Percentiles rank a stretch among this genome's conserved stretches.
Conservation (phyloP, 805 yeast species). For the Jamesozyma hellenica region DNA sequence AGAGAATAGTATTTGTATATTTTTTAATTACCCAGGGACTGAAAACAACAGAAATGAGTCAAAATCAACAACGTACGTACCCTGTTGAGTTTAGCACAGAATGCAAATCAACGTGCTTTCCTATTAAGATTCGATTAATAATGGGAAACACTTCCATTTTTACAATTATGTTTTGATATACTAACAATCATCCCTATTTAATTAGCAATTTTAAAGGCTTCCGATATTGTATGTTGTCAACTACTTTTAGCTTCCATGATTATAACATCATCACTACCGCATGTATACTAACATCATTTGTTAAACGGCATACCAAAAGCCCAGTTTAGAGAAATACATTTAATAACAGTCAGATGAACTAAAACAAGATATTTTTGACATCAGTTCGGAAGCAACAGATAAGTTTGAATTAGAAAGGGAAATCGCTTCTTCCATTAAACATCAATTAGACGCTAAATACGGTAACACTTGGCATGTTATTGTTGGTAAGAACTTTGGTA, state of each 20-base stretch:
- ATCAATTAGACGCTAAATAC: slow-evolving; percentile 47
- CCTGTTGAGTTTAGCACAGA: not conserved
- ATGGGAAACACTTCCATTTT: no score
- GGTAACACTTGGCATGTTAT: slow-evolving; percentile 78
- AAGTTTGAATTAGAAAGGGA: slow-evolving; percentile 33
- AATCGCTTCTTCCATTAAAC: slow-evolving; percentile 55
- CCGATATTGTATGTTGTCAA: slow-evolving; percentile 24
- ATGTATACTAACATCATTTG: not conserved
- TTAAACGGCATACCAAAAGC: no score
- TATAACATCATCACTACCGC: no score
- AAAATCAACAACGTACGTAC: not conserved
- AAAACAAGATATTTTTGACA: slow-evolving; percentile 19
- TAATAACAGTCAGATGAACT: slow-evolving; percentile 23
- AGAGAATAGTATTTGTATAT: no score
- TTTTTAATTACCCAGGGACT: no score
- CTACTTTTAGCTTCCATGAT: not conserved
- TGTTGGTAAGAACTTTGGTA: slow-evolving; percentile 71
- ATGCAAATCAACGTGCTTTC: no score
- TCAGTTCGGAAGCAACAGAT: slow-evolving; percentile 17
- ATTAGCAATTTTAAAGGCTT: slow-evolving; percentile 23
- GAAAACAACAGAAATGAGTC: not conserved
- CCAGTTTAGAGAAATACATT: no score
- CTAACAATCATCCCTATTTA: no score
- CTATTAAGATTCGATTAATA: no score
- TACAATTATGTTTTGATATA: no score